Evolutionary conservation across 2,329 filamentous ascomycete species (phyloP).

Genomic region (Monilinia aucupariae): DNA sequence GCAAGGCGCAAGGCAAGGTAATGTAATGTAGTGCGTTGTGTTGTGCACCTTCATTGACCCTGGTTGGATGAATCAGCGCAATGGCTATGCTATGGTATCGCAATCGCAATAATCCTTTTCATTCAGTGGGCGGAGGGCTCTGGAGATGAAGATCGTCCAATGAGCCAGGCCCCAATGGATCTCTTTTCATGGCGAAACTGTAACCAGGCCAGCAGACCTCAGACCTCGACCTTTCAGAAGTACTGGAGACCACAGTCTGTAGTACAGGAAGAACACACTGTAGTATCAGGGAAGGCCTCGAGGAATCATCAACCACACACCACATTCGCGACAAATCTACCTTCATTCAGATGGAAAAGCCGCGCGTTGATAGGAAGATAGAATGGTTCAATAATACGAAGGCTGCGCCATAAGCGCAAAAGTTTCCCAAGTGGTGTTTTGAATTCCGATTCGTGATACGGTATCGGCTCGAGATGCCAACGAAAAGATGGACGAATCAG

Average conservation of each 20-base stretch:
- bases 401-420: slow-evolving; percentile 29
- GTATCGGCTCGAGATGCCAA: slow-evolving; percentile 23
- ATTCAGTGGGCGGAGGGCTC: too few species aligned
- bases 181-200: slow-evolving; percentile 24
- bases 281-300: background rate
- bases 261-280: background rate
- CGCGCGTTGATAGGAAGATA: slow-evolving; percentile 23
- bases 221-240: slow-evolving; percentile 16
- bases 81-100: background rate
- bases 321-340: slow-evolving; percentile 20
- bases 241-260: too few species aligned
- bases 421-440: slow-evolving; percentile 17
- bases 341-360: slow-evolving; percentile 16
- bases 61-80: slow-evolving; percentile 2
- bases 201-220: slow-evolving; percentile 24
- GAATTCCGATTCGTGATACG: slow-evolving; percentile 26
- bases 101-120: background rate
- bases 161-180: slow-evolving; percentile 16
- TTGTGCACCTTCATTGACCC: background rate
- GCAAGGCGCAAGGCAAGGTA: background rate
- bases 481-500: slow-evolving; percentile 1
- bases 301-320: slow-evolving; percentile 16
- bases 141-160: slow-evolving; percentile 30
- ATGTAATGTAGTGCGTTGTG: slow-evolving; percentile 4
- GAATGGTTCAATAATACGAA: slow-evolving; percentile 20